Evolutionary conservation across 805 yeast genomes (phyloP).

Genomic region (Tetrapisispora nanseiensis): DNA sequence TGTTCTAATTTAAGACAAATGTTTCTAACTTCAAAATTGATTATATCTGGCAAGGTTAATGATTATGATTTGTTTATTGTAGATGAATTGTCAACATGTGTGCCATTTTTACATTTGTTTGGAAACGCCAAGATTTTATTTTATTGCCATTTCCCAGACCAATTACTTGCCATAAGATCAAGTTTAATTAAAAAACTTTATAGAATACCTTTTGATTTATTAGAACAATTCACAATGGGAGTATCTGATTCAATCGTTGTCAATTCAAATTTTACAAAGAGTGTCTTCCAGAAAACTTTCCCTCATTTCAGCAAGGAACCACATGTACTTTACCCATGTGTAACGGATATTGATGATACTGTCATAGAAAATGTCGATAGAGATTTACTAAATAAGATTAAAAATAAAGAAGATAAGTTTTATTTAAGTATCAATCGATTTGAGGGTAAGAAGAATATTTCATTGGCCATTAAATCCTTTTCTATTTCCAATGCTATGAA

Average conservation of each 20-base stretch:
- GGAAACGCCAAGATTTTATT: slow-evolving; percentile 49
- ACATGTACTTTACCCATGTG: slow-evolving; percentile 49
- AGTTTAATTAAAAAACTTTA: slow-evolving; percentile 51
- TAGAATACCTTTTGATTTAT: slow-evolving; percentile 71
- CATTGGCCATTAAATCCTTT: slow-evolving; percentile 64
- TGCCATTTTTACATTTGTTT: slow-evolving; percentile 50
- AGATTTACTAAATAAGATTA: slow-evolving; percentile 11
- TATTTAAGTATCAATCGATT: slow-evolving; percentile 80
- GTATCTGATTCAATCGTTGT: slow-evolving; percentile 75
- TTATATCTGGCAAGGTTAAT: slow-evolving; percentile 35
- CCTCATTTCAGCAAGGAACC: slow-evolving; percentile 24
- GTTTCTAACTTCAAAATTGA: slow-evolving; percentile 44
- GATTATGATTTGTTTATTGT: slow-evolving; percentile 66
- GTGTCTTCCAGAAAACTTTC: slow-evolving; percentile 61
- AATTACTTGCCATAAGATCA: slow-evolving; percentile 54
- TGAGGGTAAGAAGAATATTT: slow-evolving; percentile 77
- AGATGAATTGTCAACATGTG: slow-evolving; percentile 79
- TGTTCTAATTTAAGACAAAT: slow-evolving; percentile 81
- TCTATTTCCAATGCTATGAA: slow-evolving; percentile 31
- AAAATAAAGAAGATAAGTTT: slow-evolving; percentile 22
- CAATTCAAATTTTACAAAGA: slow-evolving; percentile 74
- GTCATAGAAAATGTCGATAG: slow-evolving; percentile 12
- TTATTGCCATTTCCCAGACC: slow-evolving; percentile 96
- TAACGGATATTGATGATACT: slow-evolving; percentile 38
- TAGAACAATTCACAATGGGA: slow-evolving; percentile 74